phyloP scores from a whole-genome alignment of 1,284 basidiomycete species.

The Dichomitus squalens region DNA sequence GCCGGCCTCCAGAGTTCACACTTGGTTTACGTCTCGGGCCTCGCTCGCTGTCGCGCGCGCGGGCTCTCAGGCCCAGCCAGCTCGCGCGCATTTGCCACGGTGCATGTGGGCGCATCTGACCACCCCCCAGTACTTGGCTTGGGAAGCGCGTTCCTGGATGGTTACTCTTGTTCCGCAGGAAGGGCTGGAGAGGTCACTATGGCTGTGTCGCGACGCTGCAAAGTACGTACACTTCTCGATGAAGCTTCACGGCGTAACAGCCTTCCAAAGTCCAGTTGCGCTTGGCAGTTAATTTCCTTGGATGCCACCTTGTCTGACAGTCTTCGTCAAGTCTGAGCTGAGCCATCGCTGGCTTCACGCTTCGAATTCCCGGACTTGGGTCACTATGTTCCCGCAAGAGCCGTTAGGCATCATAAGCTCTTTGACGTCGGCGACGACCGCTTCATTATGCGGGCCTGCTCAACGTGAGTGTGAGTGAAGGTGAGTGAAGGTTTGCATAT shows the following conservation, averaged over 20 bases:
- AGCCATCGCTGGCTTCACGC: not conserved
- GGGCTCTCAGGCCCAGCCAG: not conserved
- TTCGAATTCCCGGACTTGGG: not conserved
- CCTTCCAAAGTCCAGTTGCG: not conserved
- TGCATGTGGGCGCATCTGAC: not conserved
- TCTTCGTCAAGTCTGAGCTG: not conserved
- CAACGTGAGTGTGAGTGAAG: too few species aligned
- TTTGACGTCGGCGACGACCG: too few species aligned
- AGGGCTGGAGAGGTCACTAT: not conserved
- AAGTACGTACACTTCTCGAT: constrained; percentile 10
- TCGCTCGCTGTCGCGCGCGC: not conserved
- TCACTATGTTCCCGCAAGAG: not conserved
- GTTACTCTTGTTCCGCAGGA: not conserved
- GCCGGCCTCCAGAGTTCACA: not conserved
- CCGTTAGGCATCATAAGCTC: not conserved
- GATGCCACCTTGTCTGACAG: not conserved
- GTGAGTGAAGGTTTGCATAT: too few species aligned
- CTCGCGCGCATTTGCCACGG: not conserved
- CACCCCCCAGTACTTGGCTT: not conserved
- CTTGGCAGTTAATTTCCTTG: not conserved
- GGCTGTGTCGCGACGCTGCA: constrained; percentile 9
- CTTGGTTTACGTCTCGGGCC: not conserved
- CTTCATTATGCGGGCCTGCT: too few species aligned
- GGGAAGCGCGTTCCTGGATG: not conserved
- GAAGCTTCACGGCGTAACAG: constrained; percentile 8